A percentile compares a stretch with the other conserved stretches of the same genome.
Conservation (phyloP, 192 early-diverging fungal species). For the Anaeromyces robustus region DNA sequence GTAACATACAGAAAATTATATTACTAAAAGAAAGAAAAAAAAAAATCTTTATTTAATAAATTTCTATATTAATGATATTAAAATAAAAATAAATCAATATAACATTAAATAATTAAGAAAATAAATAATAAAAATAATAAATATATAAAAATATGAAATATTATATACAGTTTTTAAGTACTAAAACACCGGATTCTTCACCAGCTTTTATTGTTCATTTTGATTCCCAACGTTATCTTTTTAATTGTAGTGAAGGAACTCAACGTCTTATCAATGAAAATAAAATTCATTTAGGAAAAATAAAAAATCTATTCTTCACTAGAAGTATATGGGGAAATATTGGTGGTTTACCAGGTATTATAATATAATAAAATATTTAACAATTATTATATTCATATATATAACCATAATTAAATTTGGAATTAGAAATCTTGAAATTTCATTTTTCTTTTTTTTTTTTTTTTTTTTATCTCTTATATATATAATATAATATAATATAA, state of each 20-base stretch:
- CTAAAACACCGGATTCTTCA: constrained; percentile 32
- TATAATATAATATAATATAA: too few relatives aligned
- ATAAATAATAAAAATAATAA: too few relatives aligned
- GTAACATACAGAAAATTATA: too few relatives aligned
- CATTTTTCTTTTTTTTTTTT: background rate
- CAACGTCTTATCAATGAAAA: constrained; percentile 75
- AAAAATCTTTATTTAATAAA: too few relatives aligned
- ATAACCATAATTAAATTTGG: too few relatives aligned
- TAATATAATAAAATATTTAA: background rate
- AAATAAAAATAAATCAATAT: too few relatives aligned
- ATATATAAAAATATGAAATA: constrained; percentile 27
- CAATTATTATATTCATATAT: too few relatives aligned
- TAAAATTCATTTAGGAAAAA: constrained; percentile 49
- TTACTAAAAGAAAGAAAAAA: too few relatives aligned
- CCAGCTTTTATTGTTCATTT: constrained; percentile 63
- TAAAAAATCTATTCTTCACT: constrained; percentile 65
- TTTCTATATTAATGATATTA: too few relatives aligned
- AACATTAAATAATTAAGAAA: too few relatives aligned
- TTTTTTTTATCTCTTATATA: too few relatives aligned
- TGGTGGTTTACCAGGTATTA: constrained; percentile 73
- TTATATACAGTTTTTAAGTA: constrained; percentile 32
- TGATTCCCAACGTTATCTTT: constrained; percentile 62
- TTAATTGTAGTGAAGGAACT: constrained; percentile 85
- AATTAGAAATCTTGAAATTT: background rate
- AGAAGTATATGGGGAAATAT: constrained; percentile 67